phyloP scores from a whole-genome alignment of 306 rosid genomes.

The Begonia masoniana region DNA sequence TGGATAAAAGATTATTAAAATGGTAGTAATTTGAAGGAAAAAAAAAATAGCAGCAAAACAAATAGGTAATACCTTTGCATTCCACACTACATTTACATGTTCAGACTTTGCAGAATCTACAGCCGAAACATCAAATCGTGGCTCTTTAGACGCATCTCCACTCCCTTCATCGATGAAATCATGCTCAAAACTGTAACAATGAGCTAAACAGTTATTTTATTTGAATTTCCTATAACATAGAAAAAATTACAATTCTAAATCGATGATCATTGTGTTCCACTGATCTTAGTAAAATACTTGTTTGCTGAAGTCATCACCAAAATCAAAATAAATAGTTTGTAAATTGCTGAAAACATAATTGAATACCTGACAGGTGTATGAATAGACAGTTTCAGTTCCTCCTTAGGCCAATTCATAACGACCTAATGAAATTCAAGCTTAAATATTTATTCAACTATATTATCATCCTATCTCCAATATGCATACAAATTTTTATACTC shows the following conservation, averaged over 20 bases:
- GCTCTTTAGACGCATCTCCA: slow-evolving; percentile 26
- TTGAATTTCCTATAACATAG: not conserved
- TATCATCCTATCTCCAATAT: slow-evolving; percentile 4
- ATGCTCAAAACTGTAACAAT: slow-evolving; percentile 83
- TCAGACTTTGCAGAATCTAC: slow-evolving; percentile 32
- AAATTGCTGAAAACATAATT: too few species aligned
- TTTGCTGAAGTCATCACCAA: too few species aligned
- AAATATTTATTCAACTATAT: slow-evolving; percentile 8
- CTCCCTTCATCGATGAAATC: slow-evolving; percentile 67
- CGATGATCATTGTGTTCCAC: too few species aligned
- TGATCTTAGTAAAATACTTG: too few species aligned
- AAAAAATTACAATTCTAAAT: too few species aligned
- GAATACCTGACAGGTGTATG: slow-evolving; percentile 77
- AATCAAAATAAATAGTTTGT: too few species aligned
- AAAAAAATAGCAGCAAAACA: not conserved
- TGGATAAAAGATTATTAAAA: too few species aligned
- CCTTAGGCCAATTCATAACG: slow-evolving; percentile 87
- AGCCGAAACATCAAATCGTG: slow-evolving; percentile 27
- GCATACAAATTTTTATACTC: slow-evolving; percentile 3
- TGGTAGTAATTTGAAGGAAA: too few species aligned
- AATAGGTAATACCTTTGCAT: slow-evolving; percentile 55
- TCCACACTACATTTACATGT: slow-evolving; percentile 54
- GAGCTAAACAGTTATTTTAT: slow-evolving; percentile 1
- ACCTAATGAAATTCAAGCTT: slow-evolving; percentile 33
- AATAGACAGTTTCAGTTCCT: slow-evolving; percentile 56